phyloP scores from a whole-genome alignment of 352 stramenopile genomes.

The Thraustochytrium striatum region DNA sequence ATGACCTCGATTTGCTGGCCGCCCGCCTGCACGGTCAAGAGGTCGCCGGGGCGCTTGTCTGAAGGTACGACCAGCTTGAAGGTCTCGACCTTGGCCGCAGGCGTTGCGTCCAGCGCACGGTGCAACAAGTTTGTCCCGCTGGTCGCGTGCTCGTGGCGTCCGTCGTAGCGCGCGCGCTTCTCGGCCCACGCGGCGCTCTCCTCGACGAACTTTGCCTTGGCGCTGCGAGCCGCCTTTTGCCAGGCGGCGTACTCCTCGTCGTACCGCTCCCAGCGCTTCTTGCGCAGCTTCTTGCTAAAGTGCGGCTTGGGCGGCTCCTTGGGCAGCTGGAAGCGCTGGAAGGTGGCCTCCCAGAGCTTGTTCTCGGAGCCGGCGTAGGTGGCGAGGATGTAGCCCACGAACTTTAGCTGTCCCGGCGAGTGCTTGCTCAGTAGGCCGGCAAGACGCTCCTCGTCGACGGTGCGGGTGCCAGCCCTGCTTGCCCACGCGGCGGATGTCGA shows the following conservation, averaged over 20 bases:
- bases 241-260: constrained; percentile 21
- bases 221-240: neutral
- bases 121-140: constrained; percentile 11
- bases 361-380: constrained; percentile 21
- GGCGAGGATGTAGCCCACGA: constrained; percentile 32
- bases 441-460: constrained; percentile 26
- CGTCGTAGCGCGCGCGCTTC: neutral
- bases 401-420: constrained; percentile 30
- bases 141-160: neutral
- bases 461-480: constrained; percentile 3
- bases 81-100: neutral
- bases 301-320: constrained; percentile 37
- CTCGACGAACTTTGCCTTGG: neutral
- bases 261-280: constrained; percentile 28
- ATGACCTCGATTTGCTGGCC: neutral
- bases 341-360: constrained; percentile 34
- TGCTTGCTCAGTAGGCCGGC: constrained; percentile 9
- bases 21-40: constrained; percentile 3
- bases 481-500: constrained; percentile 19
- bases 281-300: constrained; percentile 12
- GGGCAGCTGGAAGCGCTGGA: constrained; percentile 18
- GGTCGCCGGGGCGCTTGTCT: constrained; percentile 20
- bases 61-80: constrained; percentile 27
- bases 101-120: neutral
- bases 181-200: neutral